Percentiles rank a stretch among this genome's conserved stretches.
These are phyloP conservation scores for Solanum pinnatisectum DNA, from an alignment of 257 asterid species.

Conservation along the genomic window DNA sequence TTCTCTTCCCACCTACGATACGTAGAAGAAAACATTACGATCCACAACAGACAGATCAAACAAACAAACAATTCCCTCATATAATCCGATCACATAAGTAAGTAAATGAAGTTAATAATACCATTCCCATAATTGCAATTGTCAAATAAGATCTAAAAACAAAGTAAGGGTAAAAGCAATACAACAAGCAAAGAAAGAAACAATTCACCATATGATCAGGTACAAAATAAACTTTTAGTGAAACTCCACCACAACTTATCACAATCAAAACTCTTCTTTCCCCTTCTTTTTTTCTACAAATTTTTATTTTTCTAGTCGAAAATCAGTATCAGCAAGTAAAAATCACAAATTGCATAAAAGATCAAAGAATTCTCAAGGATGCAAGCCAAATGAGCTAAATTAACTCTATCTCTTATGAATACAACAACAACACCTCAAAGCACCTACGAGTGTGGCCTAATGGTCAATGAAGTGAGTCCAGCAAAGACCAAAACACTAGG, in stretches of 20 bases:
- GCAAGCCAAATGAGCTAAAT: not conserved
- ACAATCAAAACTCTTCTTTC: not conserved
- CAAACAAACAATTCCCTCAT: constrained; percentile 1
- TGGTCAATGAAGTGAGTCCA: not conserved
- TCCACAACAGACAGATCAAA: not conserved
- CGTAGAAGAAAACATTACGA: not conserved
- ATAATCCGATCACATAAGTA: constrained; percentile 4
- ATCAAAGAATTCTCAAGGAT: not conserved
- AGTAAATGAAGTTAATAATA: not conserved
- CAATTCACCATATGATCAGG: not conserved
- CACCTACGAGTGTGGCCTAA: not conserved
- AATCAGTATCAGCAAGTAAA: not conserved
- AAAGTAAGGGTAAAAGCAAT: not conserved
- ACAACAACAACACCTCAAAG: not conserved
- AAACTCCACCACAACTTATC: not conserved
- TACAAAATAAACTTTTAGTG: not conserved
- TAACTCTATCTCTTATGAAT: not conserved
- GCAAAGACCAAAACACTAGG: not conserved
- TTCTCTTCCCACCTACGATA: not conserved
- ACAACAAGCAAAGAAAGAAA: not conserved
- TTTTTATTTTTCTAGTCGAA: not conserved
- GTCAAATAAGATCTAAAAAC: not conserved
- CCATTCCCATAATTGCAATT: not conserved
- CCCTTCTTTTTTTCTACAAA: not conserved
- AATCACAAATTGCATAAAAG: not conserved